Evolutionary conservation across 805 yeast species (phyloP), one percentile per base, ranked within the genome.

Genomic region (Zygotorulaspora sp.): DNA sequence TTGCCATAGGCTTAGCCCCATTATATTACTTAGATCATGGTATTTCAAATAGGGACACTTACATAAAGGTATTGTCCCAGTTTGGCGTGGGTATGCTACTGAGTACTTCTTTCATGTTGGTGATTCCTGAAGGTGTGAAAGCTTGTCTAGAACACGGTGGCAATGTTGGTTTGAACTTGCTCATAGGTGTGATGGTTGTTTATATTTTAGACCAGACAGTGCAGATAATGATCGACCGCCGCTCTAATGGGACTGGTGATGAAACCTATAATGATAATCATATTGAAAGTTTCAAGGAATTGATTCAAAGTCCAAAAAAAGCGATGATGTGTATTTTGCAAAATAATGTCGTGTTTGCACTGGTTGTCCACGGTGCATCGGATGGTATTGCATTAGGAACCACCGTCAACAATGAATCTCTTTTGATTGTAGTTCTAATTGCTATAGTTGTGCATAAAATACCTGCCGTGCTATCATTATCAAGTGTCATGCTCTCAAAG

Each of bases 321-420:
- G 58, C 16, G 23, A 37, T 21, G 54, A 69, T 24, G 8, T 50
- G 48, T 3, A 61, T 74, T 1, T 35, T 70, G 13, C 49, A 54
- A 24, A 68, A 75, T 21, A 67, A 82, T 4, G 66, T 75, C 2
- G 77, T 81, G 0, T 53, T 78, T 20, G 82, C 84, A 0, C 58
- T 80, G 7, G 53, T 78, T 2, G 62, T 80, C 2, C 87, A 80
- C 52, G 75, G 81, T 0, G 42, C 75, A 6, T 70, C 80, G 1
- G 87, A 80, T 51, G 87, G 87, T 2, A 62, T 80, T 8, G 77
- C 83, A 0, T 57, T 80, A 25, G 83, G 84, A 0, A 69, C 82
- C 0, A 66, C 82, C 0, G 64, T 68, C 2, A 50, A 65, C 26
- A 62, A 65, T 32, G 62, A 57, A 6, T 55, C 68, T 3, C 50